A percentile compares a stretch with the other conserved stretches of the same genome.
phyloP scores from a whole-genome alignment of 2,329 filamentous ascomycete genomes.

The Periglandula ipomoeae region DNA sequence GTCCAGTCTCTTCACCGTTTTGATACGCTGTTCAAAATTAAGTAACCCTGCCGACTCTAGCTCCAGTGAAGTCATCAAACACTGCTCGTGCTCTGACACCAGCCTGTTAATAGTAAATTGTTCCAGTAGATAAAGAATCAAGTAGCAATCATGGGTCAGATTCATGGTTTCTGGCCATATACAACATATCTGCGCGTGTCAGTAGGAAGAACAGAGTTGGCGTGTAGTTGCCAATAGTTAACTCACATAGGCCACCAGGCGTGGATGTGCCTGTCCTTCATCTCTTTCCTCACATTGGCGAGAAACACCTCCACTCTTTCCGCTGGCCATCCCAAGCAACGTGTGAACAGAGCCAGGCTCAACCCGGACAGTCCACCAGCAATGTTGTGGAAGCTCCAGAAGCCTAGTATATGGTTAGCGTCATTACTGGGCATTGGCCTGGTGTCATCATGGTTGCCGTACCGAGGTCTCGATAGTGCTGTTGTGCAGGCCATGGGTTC shows the following conservation, averaged over 20 bases:
- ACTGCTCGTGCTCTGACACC: not conserved
- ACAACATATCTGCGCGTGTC: not conserved
- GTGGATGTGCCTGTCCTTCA: slow-evolving; percentile 26
- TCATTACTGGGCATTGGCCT: not conserved
- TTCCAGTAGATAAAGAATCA: too few species aligned
- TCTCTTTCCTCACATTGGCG: slow-evolving; percentile 22
- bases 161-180: slow-evolving; percentile 1
- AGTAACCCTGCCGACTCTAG: not conserved
- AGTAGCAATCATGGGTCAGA: not conserved
- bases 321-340: slow-evolving; percentile 24
- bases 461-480: slow-evolving; percentile 42
- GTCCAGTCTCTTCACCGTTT: not conserved
- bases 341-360: slow-evolving; percentile 29
- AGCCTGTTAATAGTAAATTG: not conserved
- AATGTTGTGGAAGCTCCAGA: slow-evolving; percentile 25
- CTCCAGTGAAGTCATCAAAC: not conserved
- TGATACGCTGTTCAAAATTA: not conserved
- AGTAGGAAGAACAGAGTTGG: not conserved
- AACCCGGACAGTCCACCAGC: slow-evolving; percentile 24
- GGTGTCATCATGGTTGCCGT: not conserved
- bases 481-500: slow-evolving; percentile 42
- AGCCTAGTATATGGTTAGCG: slow-evolving; percentile 26
- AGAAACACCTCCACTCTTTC: slow-evolving; percentile 25
- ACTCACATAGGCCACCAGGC: slow-evolving; percentile 30
- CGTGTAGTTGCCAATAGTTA: not conserved